Conservation (phyloP, 257 asterid species). For the Eustoma russellianum region DNA sequence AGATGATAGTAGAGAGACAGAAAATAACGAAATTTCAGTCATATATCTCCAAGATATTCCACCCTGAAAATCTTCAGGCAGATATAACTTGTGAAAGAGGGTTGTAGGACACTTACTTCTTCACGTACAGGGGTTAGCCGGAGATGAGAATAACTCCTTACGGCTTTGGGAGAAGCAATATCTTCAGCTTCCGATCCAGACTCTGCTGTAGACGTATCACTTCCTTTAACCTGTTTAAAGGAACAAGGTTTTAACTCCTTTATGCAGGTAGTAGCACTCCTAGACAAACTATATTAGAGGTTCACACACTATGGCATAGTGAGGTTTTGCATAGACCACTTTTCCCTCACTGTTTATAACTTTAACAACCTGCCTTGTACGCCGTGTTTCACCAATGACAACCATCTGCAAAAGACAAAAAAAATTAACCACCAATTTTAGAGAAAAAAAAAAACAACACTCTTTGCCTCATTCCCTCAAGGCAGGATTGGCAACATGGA, state of each 20-base stretch:
- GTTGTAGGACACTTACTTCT: constrained; percentile 44
- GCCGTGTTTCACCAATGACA: constrained; percentile 65
- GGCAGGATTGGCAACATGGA: too few species aligned
- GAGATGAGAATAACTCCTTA: constrained; percentile 74
- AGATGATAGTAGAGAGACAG: not conserved
- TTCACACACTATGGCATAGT: constrained; percentile 45
- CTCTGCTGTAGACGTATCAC: constrained; percentile 96
- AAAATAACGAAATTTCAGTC: not conserved
- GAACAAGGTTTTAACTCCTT: constrained; percentile 11
- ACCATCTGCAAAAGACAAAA: constrained; percentile 57
- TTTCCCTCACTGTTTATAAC: constrained; percentile 92
- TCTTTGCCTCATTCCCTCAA: too few species aligned
- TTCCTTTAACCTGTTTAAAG: constrained; percentile 68
- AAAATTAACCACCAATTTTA: not conserved
- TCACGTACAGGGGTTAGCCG: constrained; percentile 97
- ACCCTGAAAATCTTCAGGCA: too few species aligned
- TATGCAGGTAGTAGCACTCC: constrained; percentile 1
- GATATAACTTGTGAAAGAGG: too few species aligned
- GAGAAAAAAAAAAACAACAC: too few species aligned
- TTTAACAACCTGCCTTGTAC: constrained; percentile 84
- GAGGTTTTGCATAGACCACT: constrained; percentile 94
- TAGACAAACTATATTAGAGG: not conserved
- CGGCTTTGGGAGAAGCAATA: constrained; percentile 86
- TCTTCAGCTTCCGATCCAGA: constrained; percentile 99
- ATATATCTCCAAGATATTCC: constrained; percentile 1